Base-by-base conservation (phyloP, 2,329 filamentous ascomycete genomes). In the Fusarium papillatum region DNA sequence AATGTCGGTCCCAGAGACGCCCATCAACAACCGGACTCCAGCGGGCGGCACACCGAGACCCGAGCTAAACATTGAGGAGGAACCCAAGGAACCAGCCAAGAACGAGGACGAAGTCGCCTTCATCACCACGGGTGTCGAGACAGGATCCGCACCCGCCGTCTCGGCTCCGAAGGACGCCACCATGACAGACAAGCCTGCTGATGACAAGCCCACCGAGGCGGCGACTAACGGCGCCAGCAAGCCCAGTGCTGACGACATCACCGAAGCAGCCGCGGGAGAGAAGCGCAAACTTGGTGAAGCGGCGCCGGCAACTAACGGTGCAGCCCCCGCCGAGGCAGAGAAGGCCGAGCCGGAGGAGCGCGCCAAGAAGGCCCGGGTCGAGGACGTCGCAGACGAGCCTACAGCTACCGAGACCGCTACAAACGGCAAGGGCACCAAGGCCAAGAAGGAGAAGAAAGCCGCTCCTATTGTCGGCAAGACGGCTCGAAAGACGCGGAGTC, bases 401-500 rank as follows among this genome's bases (percentile, higher is more conserved):
- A 53, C 72, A n/a, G 70, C 75, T 13, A 66, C 60, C 24, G 79
- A 79, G 8, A 39, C 74, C 19, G 61, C 76, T 19, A 69, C 76
- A 17, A 80, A 80, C 38, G 80, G 80, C 39, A 84, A 82, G 74
- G 74, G 71, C 19, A 75, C 78, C 16, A 80, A 79, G 60, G 74
- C 78, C 14, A 85, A 81, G 76, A 85, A 84, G 72, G 82, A 84
- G 17, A 86, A 86, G 78, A 86, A 82, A 69, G 70, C 74, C n/a
- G 64, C 76, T 24, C 78, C 82, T 0, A 65, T 74, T 4, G 82
- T 82, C 19, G 85, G 85, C 22, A 82, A 71, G 68, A 85, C 85
- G 9, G 81, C 82, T 57, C 82, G 85, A 53, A 86, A 86, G 83
- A 87, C 85, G 10, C 82, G 85, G 61, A 87, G 85, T 70, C 85